Base-by-base conservation (phyloP, 352 stramenopile species). In the Globisporangium carolinianum region DNA sequence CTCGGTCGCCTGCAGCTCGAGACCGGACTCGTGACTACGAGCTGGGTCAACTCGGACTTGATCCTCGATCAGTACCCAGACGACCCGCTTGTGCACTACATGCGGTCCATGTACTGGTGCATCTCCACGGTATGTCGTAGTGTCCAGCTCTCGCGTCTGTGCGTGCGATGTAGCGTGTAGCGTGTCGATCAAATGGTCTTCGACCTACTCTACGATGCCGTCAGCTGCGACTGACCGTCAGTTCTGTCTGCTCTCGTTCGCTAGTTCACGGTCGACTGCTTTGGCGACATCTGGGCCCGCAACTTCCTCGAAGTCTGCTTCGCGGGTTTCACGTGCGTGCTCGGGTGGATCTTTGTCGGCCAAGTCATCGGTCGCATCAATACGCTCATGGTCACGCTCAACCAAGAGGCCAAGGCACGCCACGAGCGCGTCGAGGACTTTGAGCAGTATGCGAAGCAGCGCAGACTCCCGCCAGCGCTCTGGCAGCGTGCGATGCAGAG, bases 21-120 rank as follows among this genome's bases (percentile, higher is more conserved):
- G 41, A 66, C 18, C 3, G 65, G 61, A 0, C 38, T 79, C 5
- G 69, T 59, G 3, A 58, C 61, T 15, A 68, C 54, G 47, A 88
- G 78, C 43, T 90, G 80, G 80, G 58, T 89, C 39, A 86, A 65
- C 24, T 56, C 72, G 17, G 80, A 91, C 45, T 53, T 73, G 7
- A 71, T 91, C 42, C 43, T 91, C 2, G 51, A 45, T 2, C 71
- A 87, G 38, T 73, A 88, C 37, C 78, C 80, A 4, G 51, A 86
- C 37, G 71, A 73, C 9, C 58, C 72, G 0, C 52, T 68, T 0
- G 63, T 87, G 18, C 76, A 87, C 57, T 91, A 91, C 58, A 80
- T 89, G 62, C 80, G 80, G 47, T 65, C 78, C n/a, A 77, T 91
- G 63, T 91, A 91, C 32, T 91, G 80, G 80, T 89, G 72, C 39